A percentile compares a stretch with the other conserved stretches of the same genome.
Conservation (phyloP, 2,329 filamentous ascomycete species). For the Phaeoacremonium minimum region DNA sequence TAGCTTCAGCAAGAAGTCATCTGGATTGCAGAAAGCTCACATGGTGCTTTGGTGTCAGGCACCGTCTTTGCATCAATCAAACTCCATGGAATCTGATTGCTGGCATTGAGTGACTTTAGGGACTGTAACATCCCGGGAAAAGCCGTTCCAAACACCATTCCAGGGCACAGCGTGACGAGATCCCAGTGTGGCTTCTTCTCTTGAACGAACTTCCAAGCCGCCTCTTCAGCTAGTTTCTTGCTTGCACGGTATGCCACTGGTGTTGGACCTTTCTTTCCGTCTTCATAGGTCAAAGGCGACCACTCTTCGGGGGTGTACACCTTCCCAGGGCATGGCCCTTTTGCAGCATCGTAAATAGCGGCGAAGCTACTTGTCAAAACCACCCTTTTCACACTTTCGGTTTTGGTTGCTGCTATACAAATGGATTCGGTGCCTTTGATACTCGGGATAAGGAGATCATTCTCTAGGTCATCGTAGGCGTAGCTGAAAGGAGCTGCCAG, state of each 20-base stretch:
- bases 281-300: conserved; percentile 51
- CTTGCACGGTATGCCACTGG: conserved; percentile 20
- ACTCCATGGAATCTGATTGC: too few relatives aligned
- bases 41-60: too few relatives aligned
- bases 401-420: conserved; percentile 22
- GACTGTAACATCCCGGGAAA: conserved; percentile 29
- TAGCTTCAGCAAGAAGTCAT: too few relatives aligned
- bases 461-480: conserved; percentile 35
- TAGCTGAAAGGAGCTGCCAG: conserved; percentile 42
- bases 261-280: conserved; percentile 21
- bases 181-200: conserved; percentile 30
- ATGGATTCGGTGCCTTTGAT: conserved; percentile 39
- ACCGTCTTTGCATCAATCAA: too few relatives aligned
- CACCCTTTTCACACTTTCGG: conserved; percentile 9
- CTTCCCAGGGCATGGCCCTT: conserved; percentile 43
- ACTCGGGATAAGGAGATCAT: conserved; percentile 37
- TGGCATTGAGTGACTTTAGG: conserved; percentile 31
- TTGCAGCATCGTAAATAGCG: conserved; percentile 50
- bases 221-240: conserved; percentile 28
- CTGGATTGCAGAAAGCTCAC: too few relatives aligned
- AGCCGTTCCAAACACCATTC: conserved; percentile 39
- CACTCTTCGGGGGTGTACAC: conserved; percentile 51
- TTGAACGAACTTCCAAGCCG: conserved; percentile 27
- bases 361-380: conserved; percentile 66
- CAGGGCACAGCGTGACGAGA: conserved; percentile 38